Evolutionary conservation across 345 rosid genomes (phyloP), one percentile per base, ranked within the genome.

Genomic region (Turritis glabra): DNA sequence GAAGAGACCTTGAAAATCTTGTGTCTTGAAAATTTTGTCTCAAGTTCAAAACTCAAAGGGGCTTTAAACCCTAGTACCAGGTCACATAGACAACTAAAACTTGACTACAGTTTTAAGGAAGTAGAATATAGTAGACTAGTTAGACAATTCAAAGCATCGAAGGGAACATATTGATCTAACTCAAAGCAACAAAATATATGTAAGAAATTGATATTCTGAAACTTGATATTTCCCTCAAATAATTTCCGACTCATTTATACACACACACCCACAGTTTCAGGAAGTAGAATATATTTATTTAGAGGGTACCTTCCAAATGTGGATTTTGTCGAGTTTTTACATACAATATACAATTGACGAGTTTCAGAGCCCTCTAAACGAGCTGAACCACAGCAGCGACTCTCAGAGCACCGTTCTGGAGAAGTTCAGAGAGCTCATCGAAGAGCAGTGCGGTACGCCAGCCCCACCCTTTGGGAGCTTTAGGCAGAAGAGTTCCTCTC

Each of bases 381-480:
- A 94, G 95, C 85, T 94, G 98, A 77, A 90, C 93, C 0, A 94
- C 87, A 4, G 97, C 97, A 67, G 88, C 92, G 0, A 91, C 84
- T 78, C 97, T 83, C 53, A 94, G 79, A 74, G 88, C 80, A 53
- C 97, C 96, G 27, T 86, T 88, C 78, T 91, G 96, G 55, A 90
- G 91, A 67, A 88, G 91, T 69, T 94, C 98, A 1, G 93, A 81
- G 21, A 94, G 96, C 83, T 94, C 98, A 14, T 94, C 96, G 23
- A 94, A 90, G 58, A 89, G 79, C 64, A 94, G 55, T 59, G 98
- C 97, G 0, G 93, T 84, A 22, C 96, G 89, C 98, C 98, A 94
- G 61, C 98, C 96, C 97, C 98, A 91, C 17, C 98, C 98, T 78
- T 94, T 91, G 5, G 98, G 98, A 74, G 98, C 97, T 80, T 91